Base-by-base conservation (phyloP, 257 asterid genomes). In the Scutellaria baicalensis region DNA sequence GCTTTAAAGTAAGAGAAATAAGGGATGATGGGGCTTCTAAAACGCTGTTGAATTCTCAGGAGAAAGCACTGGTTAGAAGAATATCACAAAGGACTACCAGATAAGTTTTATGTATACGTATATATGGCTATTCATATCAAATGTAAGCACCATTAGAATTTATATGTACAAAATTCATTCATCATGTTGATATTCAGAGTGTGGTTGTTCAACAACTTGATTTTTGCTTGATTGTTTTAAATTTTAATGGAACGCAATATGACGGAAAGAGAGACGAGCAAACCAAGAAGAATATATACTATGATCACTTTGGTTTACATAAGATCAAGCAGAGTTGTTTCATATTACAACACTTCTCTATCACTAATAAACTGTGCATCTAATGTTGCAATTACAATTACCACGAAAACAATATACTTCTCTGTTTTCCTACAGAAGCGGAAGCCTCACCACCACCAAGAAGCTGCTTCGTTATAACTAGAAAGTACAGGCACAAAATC, bases 41-140 rank as follows among this genome's bases (percentile, higher is more conserved):
- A 49, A 59, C 35, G 14, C 76, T 66, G 82, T 63, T 68, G 59
- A 77, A 68, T 66, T 64, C 61, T 13, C 33, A 14, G 3, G 84
- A 79, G 69, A 75, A 56, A 56, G 79, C 71, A 16, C 66, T 49
- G 36, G 70, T 68, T 9, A 72, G 65, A 71, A 78, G 79, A 66
- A 67, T 69, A 21, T 70, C 81, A 6, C 60, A 74, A 48, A 69
- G 50, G 57, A 59, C 50, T 33, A 55, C 45, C 17, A 71, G 68
- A 21, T 79, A 72, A 77, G 61, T 47, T 69, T 55, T 51, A 62
- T 69, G 71, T 61, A 63, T 10, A 48, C 55, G 18, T 56, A 50
- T 45, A 56, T 13, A n/a, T n/a, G n/a, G n/a, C n/a, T 61, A 38
- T 68, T 70, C 70, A 69, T 62, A 47, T 66, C 50, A 47, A 55